A percentile compares a stretch with the other conserved stretches of the same genome.
These are phyloP conservation scores for Pythium plurisporium DNA, from an alignment of 352 stramenopile species.

Conservation along the genomic window DNA sequence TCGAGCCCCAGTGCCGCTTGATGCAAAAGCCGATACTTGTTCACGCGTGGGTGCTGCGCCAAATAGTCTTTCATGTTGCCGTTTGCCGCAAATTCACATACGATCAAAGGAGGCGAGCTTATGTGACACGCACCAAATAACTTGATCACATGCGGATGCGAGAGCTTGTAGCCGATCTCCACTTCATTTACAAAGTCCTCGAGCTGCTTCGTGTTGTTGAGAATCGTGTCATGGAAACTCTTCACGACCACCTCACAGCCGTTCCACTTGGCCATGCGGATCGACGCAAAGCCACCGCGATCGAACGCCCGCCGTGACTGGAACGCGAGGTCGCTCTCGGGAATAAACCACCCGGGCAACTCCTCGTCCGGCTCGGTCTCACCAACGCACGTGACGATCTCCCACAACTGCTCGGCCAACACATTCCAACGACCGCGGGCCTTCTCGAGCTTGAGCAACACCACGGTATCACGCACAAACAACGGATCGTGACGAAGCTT, in stretches of 20 bases:
- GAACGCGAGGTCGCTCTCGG: neutral
- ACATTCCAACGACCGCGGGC: neutral
- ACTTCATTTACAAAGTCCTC: neutral
- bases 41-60: neutral
- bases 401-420: neutral
- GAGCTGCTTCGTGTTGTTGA: neutral
- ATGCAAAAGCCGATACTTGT: neutral
- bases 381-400: neutral
- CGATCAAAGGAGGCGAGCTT: neutral
- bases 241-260: neutral
- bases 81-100: neutral
- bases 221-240: neutral
- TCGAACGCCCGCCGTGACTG: neutral
- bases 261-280: neutral
- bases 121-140: constrained; percentile 1
- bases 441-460: constrained; percentile 2
- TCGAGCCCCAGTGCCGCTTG: neutral
- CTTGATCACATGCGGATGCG: constrained; percentile 5
- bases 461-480: neutral
- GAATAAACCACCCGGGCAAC: neutral
- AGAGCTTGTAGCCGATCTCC: neutral
- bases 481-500: neutral
- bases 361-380: neutral
- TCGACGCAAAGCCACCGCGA: neutral
- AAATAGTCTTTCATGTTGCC: neutral